Evolutionary conservation across 169 alveolate genomes (phyloP).

Genomic region (Eimeria sp.): DNA sequence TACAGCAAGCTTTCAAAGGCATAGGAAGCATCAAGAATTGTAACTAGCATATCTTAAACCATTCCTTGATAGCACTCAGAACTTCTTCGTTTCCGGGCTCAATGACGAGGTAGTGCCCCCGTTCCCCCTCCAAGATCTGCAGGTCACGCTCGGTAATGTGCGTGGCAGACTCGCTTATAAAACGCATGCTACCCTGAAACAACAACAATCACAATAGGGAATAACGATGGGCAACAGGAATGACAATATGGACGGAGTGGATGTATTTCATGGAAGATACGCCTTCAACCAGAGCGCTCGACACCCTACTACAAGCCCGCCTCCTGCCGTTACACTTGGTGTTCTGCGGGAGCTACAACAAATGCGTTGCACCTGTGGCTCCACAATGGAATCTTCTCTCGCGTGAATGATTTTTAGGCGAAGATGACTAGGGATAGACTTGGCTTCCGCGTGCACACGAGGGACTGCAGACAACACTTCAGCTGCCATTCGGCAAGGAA

Average conservation of each 20-base stretch:
- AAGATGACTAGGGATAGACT: constrained; percentile 14
- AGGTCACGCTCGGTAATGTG: constrained; percentile 44
- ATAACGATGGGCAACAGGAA: not conserved
- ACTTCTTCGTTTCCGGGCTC: constrained; percentile 58
- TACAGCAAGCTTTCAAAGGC: not conserved
- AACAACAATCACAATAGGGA: not conserved
- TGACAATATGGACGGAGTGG: not conserved
- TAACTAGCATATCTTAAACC: constrained; percentile 24
- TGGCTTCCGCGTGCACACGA: constrained; percentile 59
- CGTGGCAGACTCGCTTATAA: constrained; percentile 16
- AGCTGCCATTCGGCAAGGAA: constrained; percentile 56
- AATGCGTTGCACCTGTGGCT: constrained; percentile 36
- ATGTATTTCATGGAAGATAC: not conserved
- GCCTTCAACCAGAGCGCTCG: not conserved
- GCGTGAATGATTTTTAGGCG: constrained; percentile 55
- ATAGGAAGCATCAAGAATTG: not conserved
- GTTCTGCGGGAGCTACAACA: not conserved
- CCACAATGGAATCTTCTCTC: constrained; percentile 25
- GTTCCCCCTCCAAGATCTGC: constrained; percentile 32
- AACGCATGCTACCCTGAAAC: constrained; percentile 53
- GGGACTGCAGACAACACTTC: constrained; percentile 60
- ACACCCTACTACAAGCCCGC: not conserved
- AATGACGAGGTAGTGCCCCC: constrained; percentile 60
- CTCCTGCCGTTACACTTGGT: not conserved
- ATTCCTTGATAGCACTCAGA: not conserved